Evolutionary conservation across 1,139 yeast genomes (phyloP).

Genomic region (Candida neerlandica): DNA sequence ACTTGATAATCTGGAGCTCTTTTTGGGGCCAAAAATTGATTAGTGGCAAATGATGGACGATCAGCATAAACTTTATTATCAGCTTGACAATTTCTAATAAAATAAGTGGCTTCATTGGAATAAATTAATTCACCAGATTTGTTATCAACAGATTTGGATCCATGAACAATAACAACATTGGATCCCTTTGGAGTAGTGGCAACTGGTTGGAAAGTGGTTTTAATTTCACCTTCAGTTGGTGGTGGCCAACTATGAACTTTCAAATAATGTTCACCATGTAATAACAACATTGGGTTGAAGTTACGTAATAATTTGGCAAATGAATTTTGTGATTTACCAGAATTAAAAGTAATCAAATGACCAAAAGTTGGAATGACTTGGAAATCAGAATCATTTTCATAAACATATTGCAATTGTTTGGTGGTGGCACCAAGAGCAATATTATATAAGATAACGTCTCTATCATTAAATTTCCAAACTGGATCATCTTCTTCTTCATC

Average conservation of each 20-base stretch:
- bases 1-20: slow-evolving; percentile 66
- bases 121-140: slow-evolving; percentile 71
- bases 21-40: slow-evolving; percentile 67
- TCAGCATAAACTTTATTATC: slow-evolving; percentile 52
- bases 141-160: slow-evolving; percentile 69
- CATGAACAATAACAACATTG: slow-evolving; percentile 81
- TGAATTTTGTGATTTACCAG: slow-evolving; percentile 53
- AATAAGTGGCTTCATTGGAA: slow-evolving; percentile 83
- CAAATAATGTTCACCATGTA: slow-evolving; percentile 95
- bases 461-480: slow-evolving; percentile 55
- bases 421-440: slow-evolving; percentile 86
- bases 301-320: slow-evolving; percentile 66
- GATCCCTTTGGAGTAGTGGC: slow-evolving; percentile 85
- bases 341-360: slow-evolving; percentile 71
- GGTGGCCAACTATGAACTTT: slow-evolving; percentile 79
- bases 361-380: slow-evolving; percentile 93
- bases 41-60: slow-evolving; percentile 61
- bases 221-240: slow-evolving; percentile 68
- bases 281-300: slow-evolving; percentile 84
- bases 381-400: slow-evolving; percentile 77
- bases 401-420: slow-evolving; percentile 74
- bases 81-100: slow-evolving; percentile 82
- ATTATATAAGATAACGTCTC: slow-evolving; percentile 83
- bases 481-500: slow-evolving; percentile 51
- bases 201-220: slow-evolving; percentile 66